These are phyloP conservation scores for Wickerhamiella domercqiae DNA, from an alignment of 805 yeast species.

Conservation along the genomic window DNA sequence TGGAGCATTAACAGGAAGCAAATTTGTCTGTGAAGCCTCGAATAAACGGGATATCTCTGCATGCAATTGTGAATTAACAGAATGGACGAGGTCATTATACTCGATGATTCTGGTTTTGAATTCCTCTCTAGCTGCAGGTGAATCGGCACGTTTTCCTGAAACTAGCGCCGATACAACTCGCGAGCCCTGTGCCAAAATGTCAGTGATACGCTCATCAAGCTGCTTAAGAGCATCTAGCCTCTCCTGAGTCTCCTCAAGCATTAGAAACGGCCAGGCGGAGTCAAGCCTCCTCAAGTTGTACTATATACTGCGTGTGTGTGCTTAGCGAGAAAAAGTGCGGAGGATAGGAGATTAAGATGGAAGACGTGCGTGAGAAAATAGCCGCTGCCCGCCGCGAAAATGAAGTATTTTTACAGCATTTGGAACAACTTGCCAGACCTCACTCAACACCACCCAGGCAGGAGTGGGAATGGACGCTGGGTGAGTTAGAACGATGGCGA, in stretches of 20 bases:
- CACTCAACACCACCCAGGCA: conserved; percentile 3
- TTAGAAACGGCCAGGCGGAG: too few relatives aligned
- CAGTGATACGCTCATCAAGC: conserved; percentile 17
- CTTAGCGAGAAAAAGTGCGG: too few relatives aligned
- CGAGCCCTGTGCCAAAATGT: conserved; percentile 19
- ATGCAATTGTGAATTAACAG: conserved; percentile 43
- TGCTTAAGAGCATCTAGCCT: conserved; percentile 20
- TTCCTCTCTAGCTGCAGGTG: conserved; percentile 21
- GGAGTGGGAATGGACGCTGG: not conserved
- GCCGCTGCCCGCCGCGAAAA: too few relatives aligned
- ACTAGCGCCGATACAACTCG: conserved; percentile 18
- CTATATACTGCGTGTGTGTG: too few relatives aligned
- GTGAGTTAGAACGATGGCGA: not conserved
- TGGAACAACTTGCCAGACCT: too few relatives aligned
- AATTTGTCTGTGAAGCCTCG: conserved; percentile 29
- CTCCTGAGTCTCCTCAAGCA: conserved; percentile 10
- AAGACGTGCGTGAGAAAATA: too few relatives aligned
- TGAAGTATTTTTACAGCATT: too few relatives aligned
- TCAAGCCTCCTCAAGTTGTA: too few relatives aligned
- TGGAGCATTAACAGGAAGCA: conserved; percentile 53
- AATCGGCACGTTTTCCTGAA: conserved; percentile 17
- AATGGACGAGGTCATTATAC: conserved; percentile 42
- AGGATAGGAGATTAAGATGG: too few relatives aligned
- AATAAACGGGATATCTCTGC: conserved; percentile 53
- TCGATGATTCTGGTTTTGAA: conserved; percentile 32